Percentiles rank a stretch among this genome's conserved stretches.
phyloP scores from a whole-genome alignment of 257 asterid species.

The Oldenlandia corymbosa region DNA sequence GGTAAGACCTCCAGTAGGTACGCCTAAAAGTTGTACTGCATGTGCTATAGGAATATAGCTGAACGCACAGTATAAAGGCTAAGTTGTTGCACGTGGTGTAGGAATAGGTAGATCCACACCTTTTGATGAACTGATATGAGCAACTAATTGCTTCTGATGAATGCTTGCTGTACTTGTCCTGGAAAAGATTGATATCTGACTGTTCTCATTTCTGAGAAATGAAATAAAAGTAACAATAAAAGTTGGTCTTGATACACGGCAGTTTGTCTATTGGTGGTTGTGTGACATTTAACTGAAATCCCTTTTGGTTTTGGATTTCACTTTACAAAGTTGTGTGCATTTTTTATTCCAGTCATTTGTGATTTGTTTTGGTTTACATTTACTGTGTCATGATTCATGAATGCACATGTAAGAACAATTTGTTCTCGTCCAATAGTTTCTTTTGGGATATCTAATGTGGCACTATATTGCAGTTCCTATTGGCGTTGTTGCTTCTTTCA shows the following conservation, averaged over 20 bases:
- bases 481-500: conserved; percentile 79
- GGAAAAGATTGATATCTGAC: background rate
- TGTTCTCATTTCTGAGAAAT: background rate
- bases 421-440: background rate
- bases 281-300: too few species aligned
- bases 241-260: too few species aligned
- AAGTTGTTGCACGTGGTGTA: background rate
- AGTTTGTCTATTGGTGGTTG: too few species aligned
- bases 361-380: background rate
- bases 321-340: background rate
- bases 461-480: conserved; percentile 68
- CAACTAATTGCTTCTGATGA: background rate
- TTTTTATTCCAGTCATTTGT: background rate
- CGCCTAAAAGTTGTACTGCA: too few species aligned
- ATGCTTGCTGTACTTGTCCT: background rate
- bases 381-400: too few species aligned
- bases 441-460: conserved; percentile 19
- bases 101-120: background rate
- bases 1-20: background rate
- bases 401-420: background rate
- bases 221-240: too few species aligned
- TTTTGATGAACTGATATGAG: too few species aligned
- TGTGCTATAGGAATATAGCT: too few species aligned
- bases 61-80: too few species aligned
- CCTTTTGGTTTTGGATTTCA: too few species aligned